phyloP scores from a whole-genome alignment of 2,329 filamentous ascomycete genomes.

The Dactylellina cionopaga region DNA sequence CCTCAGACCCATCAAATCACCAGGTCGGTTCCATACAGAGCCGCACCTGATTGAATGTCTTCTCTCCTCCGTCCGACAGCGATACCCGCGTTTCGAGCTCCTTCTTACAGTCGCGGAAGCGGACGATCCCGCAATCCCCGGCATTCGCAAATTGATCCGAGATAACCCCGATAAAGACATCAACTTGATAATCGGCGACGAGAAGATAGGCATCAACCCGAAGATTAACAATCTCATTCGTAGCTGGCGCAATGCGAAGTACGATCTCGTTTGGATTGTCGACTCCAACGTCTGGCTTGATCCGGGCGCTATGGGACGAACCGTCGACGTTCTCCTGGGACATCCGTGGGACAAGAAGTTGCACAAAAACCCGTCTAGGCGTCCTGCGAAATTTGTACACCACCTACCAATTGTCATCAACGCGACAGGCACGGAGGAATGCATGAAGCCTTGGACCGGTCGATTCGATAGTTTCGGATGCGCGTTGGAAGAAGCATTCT shows the following conservation, averaged over 20 bases:
- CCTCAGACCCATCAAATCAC: constrained; percentile 90
- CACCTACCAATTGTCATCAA: constrained; percentile 86
- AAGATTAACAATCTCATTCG: constrained; percentile 97
- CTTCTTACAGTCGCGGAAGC: constrained; percentile 73
- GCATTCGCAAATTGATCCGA: constrained; percentile 75
- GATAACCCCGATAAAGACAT: constrained; percentile 79
- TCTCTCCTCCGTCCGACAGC: constrained; percentile 82
- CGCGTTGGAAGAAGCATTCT: constrained; percentile 90
- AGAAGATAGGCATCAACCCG: constrained; percentile 92
- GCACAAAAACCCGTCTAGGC: constrained; percentile 68
- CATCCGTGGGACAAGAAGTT: constrained; percentile 65
- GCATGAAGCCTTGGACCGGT: constrained; percentile 29
- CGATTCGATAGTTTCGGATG: constrained; percentile 68
- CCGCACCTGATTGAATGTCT: constrained; percentile 92
- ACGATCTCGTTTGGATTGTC: constrained; percentile 90
- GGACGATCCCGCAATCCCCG: constrained; percentile 78
- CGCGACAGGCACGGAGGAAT: constrained; percentile 62
- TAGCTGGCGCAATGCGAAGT: constrained; percentile 86
- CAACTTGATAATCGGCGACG: constrained; percentile 79
- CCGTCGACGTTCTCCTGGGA: constrained; percentile 88
- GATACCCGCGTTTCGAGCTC: constrained; percentile 79
- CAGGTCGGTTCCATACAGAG: constrained; percentile 67
- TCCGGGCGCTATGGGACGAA: constrained; percentile 79
- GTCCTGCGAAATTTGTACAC: constrained; percentile 74
- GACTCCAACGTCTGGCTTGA: constrained; percentile 97